These are phyloP conservation scores for Colletotrichum truncatum DNA, from an alignment of 2,329 filamentous ascomycete species.

Conservation along the genomic window DNA sequence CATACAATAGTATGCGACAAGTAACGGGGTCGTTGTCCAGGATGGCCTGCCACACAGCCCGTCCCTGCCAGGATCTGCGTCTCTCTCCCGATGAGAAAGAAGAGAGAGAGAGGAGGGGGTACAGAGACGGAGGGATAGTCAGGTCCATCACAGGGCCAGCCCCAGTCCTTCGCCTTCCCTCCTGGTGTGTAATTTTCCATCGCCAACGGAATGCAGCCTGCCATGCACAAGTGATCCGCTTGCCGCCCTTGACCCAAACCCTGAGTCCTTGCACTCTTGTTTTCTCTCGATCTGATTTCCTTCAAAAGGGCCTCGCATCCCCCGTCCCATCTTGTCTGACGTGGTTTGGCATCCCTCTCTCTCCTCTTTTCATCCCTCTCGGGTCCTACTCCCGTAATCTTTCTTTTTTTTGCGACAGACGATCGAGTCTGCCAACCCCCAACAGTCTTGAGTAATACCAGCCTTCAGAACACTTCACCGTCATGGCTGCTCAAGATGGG, in stretches of 20 bases:
- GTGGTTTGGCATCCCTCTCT: conserved; percentile 1
- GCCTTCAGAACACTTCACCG: neutral
- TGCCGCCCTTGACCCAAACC: conserved; percentile 25
- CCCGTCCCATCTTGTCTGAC: neutral
- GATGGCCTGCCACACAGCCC: conserved; percentile 15
- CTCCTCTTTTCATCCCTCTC: conserved; percentile 10
- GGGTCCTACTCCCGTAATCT: conserved; percentile 17
- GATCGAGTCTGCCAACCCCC: neutral
- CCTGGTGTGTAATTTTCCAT: conserved; percentile 27
- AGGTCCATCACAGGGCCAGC: neutral
- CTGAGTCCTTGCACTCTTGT: conserved; percentile 18
- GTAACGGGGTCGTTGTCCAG: conserved; percentile 11
- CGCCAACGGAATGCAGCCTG: conserved; percentile 15
- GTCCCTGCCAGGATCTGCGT: conserved; percentile 19
- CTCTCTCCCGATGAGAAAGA: neutral
- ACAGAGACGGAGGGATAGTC: conserved; percentile 4
- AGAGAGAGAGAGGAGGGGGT: neutral
- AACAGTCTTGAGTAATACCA: neutral
- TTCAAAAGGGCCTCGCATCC: conserved; percentile 16
- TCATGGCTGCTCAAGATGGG: conserved; percentile 25
- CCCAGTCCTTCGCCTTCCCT: conserved; percentile 3
- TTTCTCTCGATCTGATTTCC: conserved; percentile 2
- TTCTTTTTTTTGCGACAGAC: conserved; percentile 6
- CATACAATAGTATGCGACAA: conserved; percentile 10
- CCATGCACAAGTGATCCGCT: conserved; percentile 26